These are phyloP conservation scores for Nakazawaea peltata DNA, from an alignment of 805 yeast genomes.

Conservation along the genomic window DNA sequence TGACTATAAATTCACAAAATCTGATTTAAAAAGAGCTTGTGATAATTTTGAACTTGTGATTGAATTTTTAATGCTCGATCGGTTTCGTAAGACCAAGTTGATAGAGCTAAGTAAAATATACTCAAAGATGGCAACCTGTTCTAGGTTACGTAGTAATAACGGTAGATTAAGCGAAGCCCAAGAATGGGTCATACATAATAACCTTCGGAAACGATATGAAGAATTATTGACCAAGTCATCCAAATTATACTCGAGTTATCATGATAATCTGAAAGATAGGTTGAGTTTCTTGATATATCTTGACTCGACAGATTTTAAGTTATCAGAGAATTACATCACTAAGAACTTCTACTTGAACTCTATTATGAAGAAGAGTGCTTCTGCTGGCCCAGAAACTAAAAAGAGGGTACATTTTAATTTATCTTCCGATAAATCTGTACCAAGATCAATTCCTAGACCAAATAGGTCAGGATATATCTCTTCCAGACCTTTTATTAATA, in stretches of 20 bases:
- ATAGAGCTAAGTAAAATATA: background rate
- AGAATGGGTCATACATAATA: background rate
- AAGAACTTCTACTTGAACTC: background rate
- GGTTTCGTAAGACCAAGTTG: background rate
- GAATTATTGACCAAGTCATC: no score
- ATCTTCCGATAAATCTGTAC: no score
- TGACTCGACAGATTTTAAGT: background rate
- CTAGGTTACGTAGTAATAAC: no score
- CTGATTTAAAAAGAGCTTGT: background rate
- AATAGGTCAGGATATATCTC: no score
- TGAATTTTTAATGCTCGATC: conserved; percentile 1
- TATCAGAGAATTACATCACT: background rate
- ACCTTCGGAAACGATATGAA: background rate
- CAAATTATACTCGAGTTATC: no score
- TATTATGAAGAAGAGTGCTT: no score
- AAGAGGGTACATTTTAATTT: no score
- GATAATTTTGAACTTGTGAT: background rate
- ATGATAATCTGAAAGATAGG: background rate
- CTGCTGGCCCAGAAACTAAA: no score
- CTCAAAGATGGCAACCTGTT: background rate
- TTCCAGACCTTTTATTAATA: no score
- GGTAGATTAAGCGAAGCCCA: background rate
- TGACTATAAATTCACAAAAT: background rate
- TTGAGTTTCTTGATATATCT: background rate
- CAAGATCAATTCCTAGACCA: no score